Base-by-base conservation (phyloP, 2,329 filamentous ascomycete genomes). In the Colletotrichum brevisporum region DNA sequence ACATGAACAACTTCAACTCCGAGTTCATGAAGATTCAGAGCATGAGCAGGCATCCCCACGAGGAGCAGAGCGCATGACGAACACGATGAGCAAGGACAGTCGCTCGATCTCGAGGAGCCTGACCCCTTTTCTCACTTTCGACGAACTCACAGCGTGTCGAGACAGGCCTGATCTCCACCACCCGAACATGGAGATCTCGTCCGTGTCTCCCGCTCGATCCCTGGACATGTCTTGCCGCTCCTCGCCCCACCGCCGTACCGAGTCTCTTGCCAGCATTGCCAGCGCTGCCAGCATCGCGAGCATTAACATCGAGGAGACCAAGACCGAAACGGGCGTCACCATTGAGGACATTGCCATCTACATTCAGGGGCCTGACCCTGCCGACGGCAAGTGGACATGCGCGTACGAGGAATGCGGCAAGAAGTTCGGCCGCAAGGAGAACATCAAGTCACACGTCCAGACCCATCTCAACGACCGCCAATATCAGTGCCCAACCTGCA, bases 361-460 rank as follows among this genome's bases (percentile, higher is more conserved):
- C 79, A 95, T 95, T 74, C 85, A 88, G 56, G 92, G 91, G 1
- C 92, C 92, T 0, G 92, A 94, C 74, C 84, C 89, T 3, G 78
- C 80, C n/a, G 92, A 94, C 74, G 91, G 91, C 74, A 94, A 94
- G 80, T 96, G 92, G 91, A 84, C 90, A 6, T 96, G 93, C 77
- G 81, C 89, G n/a, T 95, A 83, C 66, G 86, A 94, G 9, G 91
- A 90, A 31, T 99, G 96, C 80, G 89, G 91, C 74, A 97, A 97
- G 80, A 89, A 91, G 61, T 98, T 99, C 78, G 95, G 95, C n/a
- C 90, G 96, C 74, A 97, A 98, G 80, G 96, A 99, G 80, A 98
- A 99, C 82, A 98, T 98, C 84, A 97, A 97, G 79, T 97, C 95
- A 0, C 96, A 99, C 79, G 94, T 99, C 15, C 96, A 99, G 82